These are phyloP conservation scores for Protomyces inouyei DNA, from an alignment of 1,139 yeast genomes.

Conservation along the genomic window DNA sequence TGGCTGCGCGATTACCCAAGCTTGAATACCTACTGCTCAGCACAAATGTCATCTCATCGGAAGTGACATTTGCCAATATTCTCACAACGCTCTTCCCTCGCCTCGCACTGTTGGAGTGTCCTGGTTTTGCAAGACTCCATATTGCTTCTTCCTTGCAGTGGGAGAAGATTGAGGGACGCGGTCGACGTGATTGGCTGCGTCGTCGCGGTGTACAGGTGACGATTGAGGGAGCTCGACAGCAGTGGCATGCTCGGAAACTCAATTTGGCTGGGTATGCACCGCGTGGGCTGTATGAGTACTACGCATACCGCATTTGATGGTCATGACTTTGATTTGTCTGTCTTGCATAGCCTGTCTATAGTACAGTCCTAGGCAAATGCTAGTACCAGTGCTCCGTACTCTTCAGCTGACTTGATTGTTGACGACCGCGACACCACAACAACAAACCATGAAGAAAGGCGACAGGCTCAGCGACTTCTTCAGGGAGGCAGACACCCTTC, in stretches of 20 bases:
- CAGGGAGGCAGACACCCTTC: neutral
- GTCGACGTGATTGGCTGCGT: constrained; percentile 20
- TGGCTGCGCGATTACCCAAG: neutral
- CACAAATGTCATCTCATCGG: constrained; percentile 17
- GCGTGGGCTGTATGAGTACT: constrained; percentile 21
- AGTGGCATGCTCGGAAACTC: constrained; percentile 18
- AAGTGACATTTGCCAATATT: constrained; percentile 8
- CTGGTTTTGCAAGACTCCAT: constrained; percentile 12
- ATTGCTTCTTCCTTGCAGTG: neutral
- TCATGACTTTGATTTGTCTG: neutral
- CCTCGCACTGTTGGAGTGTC: constrained; percentile 14
- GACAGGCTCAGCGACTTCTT: neutral
- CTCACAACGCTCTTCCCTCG: constrained; percentile 7
- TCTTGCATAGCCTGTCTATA: neutral
- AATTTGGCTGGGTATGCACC: constrained; percentile 7
- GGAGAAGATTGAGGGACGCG: constrained; percentile 3
- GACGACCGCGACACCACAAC: neutral
- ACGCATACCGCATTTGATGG: constrained; percentile 12
- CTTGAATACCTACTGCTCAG: constrained; percentile 15
- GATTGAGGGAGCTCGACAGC: neutral
- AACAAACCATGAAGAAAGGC: neutral
- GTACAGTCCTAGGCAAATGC: no score
- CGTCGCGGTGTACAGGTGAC: neutral
- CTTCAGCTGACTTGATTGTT: neutral
- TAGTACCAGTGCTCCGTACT: no score